Conservation (phyloP, 2,329 filamentous ascomycete species). For the Dactylellina haptotyla region DNA sequence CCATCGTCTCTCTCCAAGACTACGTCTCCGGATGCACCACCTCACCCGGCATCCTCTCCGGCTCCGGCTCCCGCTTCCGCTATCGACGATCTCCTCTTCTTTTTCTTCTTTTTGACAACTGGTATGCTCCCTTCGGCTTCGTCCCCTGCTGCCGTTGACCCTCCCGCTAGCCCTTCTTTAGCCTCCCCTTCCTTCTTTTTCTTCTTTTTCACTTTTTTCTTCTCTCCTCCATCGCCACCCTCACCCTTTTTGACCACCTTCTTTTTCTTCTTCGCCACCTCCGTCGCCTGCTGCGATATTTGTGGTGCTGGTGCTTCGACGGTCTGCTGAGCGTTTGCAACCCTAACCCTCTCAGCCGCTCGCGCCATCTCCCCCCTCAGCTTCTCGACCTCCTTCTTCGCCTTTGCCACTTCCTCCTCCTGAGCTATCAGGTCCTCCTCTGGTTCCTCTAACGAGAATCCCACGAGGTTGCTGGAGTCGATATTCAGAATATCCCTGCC, state of each 20-base stretch:
- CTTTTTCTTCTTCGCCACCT: slow-evolving; percentile 69
- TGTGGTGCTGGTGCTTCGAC: slow-evolving; percentile 34
- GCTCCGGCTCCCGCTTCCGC: slow-evolving; percentile 56
- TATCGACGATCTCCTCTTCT: slow-evolving; percentile 60
- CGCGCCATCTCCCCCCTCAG: slow-evolving; percentile 89
- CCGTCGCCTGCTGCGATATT: slow-evolving; percentile 61
- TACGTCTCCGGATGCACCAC: slow-evolving; percentile 19
- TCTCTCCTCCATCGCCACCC: slow-evolving; percentile 20
- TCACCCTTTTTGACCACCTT: background rate
- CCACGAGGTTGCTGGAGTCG: slow-evolving; percentile 82
- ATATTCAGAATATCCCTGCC: slow-evolving; percentile 74
- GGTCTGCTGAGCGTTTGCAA: slow-evolving; percentile 73
- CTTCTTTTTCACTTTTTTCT: slow-evolving; percentile 44
- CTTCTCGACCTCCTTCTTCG: slow-evolving; percentile 87
- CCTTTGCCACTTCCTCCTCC: slow-evolving; percentile 87
- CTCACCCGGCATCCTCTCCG: slow-evolving; percentile 51
- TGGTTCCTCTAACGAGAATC: slow-evolving; percentile 74
- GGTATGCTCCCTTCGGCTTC: slow-evolving; percentile 55
- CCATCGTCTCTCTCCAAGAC: slow-evolving; percentile 21
- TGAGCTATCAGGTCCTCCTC: slow-evolving; percentile 76
- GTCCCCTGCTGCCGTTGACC: slow-evolving; percentile 11
- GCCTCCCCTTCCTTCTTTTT: slow-evolving; percentile 36
- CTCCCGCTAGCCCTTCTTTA: slow-evolving; percentile 5
- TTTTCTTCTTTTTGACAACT: slow-evolving; percentile 67
- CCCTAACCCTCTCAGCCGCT: slow-evolving; percentile 73